Conservation (phyloP, 371 early-diverging fungal genomes). For the Amoeboaphelidium occidentale region DNA sequence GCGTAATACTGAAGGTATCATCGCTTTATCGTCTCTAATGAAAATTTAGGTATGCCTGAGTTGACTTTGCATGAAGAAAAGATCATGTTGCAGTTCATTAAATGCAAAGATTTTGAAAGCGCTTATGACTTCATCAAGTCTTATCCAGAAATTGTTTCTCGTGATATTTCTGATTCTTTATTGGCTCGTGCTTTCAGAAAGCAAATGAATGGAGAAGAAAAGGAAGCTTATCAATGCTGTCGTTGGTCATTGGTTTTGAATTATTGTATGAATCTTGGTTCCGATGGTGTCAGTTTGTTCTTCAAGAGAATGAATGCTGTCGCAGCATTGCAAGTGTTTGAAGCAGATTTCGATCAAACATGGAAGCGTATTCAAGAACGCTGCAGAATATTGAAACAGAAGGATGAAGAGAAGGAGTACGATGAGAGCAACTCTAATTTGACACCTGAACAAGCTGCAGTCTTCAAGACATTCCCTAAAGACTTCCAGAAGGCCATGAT, state of each 20-base stretch:
- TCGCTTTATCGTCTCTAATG: slow-evolving; percentile 22
- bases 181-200: slow-evolving; percentile 59
- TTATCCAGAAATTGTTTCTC: slow-evolving; percentile 37
- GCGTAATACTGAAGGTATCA: slow-evolving; percentile 12
- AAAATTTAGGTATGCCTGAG: neutral
- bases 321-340: slow-evolving; percentile 44
- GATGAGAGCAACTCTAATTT: slow-evolving; percentile 4
- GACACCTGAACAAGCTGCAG: slow-evolving; percentile 24
- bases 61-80: slow-evolving; percentile 2
- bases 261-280: slow-evolving; percentile 53
- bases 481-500: slow-evolving; percentile 25
- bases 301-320: slow-evolving; percentile 31
- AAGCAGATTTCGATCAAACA: slow-evolving; percentile 51
- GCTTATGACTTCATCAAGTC: slow-evolving; percentile 34
- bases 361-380: slow-evolving; percentile 50
- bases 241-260: slow-evolving; percentile 53
- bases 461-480: slow-evolving; percentile 37
- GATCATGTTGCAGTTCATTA: slow-evolving; percentile 20
- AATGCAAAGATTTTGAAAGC: slow-evolving; percentile 31
- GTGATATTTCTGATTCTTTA: slow-evolving; percentile 49
- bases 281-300: slow-evolving; percentile 60
- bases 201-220: slow-evolving; percentile 38
- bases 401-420: slow-evolving; percentile 7
- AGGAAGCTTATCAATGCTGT: slow-evolving; percentile 39
- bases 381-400: slow-evolving; percentile 31